Evolutionary conservation across 1,284 basidiomycete species (phyloP).

Genomic region (Sporisorium iseilematis-ciliati): DNA sequence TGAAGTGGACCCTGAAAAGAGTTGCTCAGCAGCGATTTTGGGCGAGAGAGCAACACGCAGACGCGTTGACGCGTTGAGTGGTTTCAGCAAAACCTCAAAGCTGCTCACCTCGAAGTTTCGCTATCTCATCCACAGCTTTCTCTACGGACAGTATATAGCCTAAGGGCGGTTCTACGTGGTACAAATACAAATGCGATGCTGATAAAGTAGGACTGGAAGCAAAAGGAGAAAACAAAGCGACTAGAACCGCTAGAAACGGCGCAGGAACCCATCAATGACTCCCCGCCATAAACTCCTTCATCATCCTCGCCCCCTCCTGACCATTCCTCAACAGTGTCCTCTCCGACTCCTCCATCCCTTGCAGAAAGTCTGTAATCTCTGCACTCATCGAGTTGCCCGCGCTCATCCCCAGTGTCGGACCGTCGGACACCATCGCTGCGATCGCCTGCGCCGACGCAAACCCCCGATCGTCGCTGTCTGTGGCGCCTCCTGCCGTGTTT

Average conservation of each 20-base stretch:
- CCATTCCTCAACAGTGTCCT: slow-evolving; percentile 37
- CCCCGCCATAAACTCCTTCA: slow-evolving; percentile 50
- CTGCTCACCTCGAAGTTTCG: background rate
- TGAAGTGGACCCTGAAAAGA: slow-evolving; percentile 22
- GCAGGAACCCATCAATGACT: slow-evolving; percentile 9
- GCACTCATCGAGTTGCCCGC: slow-evolving; percentile 50
- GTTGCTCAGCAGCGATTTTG: too few relatives aligned
- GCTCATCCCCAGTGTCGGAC: slow-evolving; percentile 48
- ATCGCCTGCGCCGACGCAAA: slow-evolving; percentile 44
- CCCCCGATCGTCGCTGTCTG: slow-evolving; percentile 19
- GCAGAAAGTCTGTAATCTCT: slow-evolving; percentile 61
- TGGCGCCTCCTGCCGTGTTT: background rate
- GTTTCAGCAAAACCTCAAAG: background rate
- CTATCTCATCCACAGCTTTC: too few relatives aligned
- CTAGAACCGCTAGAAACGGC: background rate
- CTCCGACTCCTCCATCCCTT: slow-evolving; percentile 62
- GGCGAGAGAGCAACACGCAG: slow-evolving; percentile 15
- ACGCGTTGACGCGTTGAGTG: slow-evolving; percentile 37
- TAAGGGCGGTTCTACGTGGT: background rate
- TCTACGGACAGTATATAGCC: too few relatives aligned
- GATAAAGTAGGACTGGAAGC: background rate
- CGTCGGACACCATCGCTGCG: slow-evolving; percentile 51
- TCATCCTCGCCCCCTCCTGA: slow-evolving; percentile 50
- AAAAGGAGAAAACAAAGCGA: background rate
- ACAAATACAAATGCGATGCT: slow-evolving; percentile 18